Evolutionary conservation across 2,329 filamentous ascomycete species (phyloP), one percentile per base, ranked within the genome.

Genomic region (Cladosporium cucumerinum): DNA sequence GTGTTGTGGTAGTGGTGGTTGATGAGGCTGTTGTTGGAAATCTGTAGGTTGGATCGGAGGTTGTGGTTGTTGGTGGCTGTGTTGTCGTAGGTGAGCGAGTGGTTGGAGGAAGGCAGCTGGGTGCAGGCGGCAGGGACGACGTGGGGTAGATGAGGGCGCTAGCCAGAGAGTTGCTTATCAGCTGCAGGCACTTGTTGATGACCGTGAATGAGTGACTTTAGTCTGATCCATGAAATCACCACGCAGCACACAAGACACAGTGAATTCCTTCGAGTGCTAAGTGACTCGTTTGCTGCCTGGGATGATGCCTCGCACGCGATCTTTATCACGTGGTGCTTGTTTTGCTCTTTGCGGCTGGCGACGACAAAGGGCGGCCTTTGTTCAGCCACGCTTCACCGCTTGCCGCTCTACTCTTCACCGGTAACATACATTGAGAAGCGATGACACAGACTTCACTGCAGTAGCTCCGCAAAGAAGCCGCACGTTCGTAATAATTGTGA

Each of bases 41-140:
- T 57, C 36, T 58, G 61, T 57, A 57, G 61, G 52, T 49, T 25
- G 34, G 49, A 64, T 59, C 30, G 36, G 49, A 64, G 54, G 43
- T 54, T 59, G 26, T 32, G 51, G 30, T 64, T 32, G 58, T 61
- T 52, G 43, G 58, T 26, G 43, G 26, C 5, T n/a, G 25, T 30
- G 51, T 54, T 18, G 51, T 54, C 16, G 51, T 32, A 30, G 51
- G 30, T 32, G 51, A 54, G 51, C 51, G 51, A 54, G 51, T 54
- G 51, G 51, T 54, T 32, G 51, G 51, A 54, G 51, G 51, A 54
- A 30, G 30, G 51, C 51, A 54, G 51, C 51, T 54, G 51, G 39
- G 39, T 23, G 51, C 51, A 54, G 51, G 51, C 51, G 39, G 39
- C 39, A 46, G 39, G 39, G 39, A 46, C 39, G 39, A 46, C 39